Base-by-base conservation (phyloP, 495 filamentous ascomycete species). In the Tuber melanosporum region DNA sequence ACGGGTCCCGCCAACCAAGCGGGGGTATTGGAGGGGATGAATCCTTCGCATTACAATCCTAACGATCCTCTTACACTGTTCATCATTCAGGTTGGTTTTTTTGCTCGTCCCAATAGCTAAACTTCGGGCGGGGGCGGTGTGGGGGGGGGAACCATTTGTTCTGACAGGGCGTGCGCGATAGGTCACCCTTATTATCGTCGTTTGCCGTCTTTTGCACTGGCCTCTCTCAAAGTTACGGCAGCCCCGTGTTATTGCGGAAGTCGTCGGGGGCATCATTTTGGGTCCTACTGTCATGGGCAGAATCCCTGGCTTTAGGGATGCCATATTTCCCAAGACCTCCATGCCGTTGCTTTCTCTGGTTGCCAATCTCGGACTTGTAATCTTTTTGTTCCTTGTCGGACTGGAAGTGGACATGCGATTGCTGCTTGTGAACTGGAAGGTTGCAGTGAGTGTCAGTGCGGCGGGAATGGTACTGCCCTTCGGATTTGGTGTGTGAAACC, bases 221-320 rank as follows among this genome's bases (percentile, higher is more conserved):
- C 95, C 95, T 39, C 88, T 98, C 14, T 94, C 93, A 74, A 92
- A 91, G 82, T 86, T 98, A 70, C 91, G 92, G 74, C 95, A 98
- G 83, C 95, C 95, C 71, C 90, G 92, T 76, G 95, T 98, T 76
- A 99, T 99, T 80, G 93, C 95, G 66, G 95, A 98, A 88, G 93
- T 99, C 62, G 91, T 99, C 77, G 94, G 91, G 39, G 95, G 95
- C 74, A 94, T 99, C 81, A 82, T 99, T 8, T 87, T 99, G 14
- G 95, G 91, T 49, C 91, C 91, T 19, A 91, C 90, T 2, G 90
- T 92, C 20, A 86, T 92, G 85, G 91, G 91, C 39, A 89, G 87
- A 43, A 89, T 92, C 44, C 91, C 91, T 32, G 91, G 91, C 72
- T 99, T 97, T 85, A 89, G 89, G 45, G 83, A 88, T 7, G 85